Conservation (phyloP, 1,284 basidiomycete genomes). For the Melampsora americana region DNA sequence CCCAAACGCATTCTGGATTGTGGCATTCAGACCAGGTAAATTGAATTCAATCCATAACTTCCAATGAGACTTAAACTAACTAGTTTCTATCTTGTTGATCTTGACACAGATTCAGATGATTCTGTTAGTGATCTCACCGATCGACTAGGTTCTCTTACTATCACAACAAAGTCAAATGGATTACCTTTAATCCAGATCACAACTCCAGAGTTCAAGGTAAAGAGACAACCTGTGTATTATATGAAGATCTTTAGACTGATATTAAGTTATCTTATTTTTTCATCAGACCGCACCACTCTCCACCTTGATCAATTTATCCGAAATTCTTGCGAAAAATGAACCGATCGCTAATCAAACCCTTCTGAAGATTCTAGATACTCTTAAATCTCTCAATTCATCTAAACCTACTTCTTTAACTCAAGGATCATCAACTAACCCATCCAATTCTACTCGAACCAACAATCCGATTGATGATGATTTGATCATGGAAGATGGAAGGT, state of each 20-base stretch:
- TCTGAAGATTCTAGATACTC: conserved; percentile 89
- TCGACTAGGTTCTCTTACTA: conserved; percentile 24
- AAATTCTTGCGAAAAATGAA: conserved; percentile 88
- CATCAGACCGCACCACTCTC: conserved; percentile 88
- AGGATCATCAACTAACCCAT: conserved; percentile 1
- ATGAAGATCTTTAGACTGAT: background rate
- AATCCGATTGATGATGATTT: conserved; percentile 11
- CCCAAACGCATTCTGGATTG: conserved; percentile 43
- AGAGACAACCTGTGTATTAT: background rate
- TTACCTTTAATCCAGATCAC: conserved; percentile 19
- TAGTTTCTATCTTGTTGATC: background rate
- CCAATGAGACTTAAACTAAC: background rate
- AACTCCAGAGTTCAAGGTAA: conserved; percentile 43
- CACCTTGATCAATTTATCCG: conserved; percentile 80
- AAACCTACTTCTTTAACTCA: conserved; percentile 34
- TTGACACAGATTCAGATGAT: conserved; percentile 39
- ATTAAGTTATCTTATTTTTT: background rate
- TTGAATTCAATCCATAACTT: background rate
- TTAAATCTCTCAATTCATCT: conserved; percentile 67
- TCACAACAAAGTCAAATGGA: conserved; percentile 1
- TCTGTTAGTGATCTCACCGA: conserved; percentile 34
- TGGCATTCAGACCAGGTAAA: conserved; percentile 42
- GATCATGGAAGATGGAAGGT: conserved; percentile 39
- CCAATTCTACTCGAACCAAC: background rate
- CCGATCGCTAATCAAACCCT: conserved; percentile 79